Evolutionary conservation across 2,329 filamentous ascomycete species (phyloP).

Genomic region (Aschersonia sp.): DNA sequence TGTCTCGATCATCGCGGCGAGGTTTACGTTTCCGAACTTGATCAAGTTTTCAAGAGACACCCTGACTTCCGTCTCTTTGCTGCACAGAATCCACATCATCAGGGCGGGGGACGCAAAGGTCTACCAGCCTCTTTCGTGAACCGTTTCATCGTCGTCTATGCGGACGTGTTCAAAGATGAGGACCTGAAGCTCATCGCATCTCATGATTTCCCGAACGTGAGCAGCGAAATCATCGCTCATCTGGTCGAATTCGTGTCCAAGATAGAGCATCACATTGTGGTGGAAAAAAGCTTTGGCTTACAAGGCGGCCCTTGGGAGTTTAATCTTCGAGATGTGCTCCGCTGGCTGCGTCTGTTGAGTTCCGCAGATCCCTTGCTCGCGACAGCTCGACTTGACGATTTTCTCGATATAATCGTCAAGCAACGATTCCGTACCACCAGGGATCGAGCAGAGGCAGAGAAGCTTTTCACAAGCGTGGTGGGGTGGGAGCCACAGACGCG

Average conservation of each 20-base stretch:
- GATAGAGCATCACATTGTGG: constrained; percentile 59
- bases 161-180: constrained; percentile 69
- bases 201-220: constrained; percentile 56
- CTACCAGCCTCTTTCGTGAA: constrained; percentile 94
- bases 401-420: constrained; percentile 68
- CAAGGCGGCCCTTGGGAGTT: constrained; percentile 85
- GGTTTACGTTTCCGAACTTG: constrained; percentile 87
- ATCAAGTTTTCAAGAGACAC: constrained; percentile 85
- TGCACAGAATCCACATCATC: constrained; percentile 93
- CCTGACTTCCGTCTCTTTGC: constrained; percentile 88
- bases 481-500: constrained; percentile 34
- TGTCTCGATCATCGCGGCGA: constrained; percentile 94
- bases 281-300: constrained; percentile 40
- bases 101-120: constrained; percentile 89
- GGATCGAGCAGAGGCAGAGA: constrained; percentile 52
- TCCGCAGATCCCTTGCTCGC: constrained; percentile 42
- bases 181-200: constrained; percentile 74
- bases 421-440: constrained; percentile 66
- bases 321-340: constrained; percentile 77
- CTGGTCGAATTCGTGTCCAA: constrained; percentile 69
- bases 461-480: constrained; percentile 54
- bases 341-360: constrained; percentile 60
- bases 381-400: constrained; percentile 50
- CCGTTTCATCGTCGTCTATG: constrained; percentile 94
- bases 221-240: constrained; percentile 41